Percentiles rank a stretch among this genome's conserved stretches.
Conservation (phyloP, 1,284 basidiomycete genomes). For the Cryptococcus neoformans region DNA sequence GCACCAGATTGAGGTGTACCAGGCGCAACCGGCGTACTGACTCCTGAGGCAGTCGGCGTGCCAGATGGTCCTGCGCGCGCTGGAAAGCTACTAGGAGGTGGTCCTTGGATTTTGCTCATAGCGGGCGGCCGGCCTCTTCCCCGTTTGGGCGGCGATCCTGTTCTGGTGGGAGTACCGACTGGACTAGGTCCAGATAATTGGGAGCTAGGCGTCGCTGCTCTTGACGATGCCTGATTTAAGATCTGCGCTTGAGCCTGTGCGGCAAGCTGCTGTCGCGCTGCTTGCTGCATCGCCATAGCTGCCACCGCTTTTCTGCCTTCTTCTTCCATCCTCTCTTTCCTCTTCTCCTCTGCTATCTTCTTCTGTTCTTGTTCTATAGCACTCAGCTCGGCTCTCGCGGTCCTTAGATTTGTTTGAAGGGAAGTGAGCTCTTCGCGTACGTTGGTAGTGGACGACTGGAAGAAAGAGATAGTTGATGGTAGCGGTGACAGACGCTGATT, state of each 20-base stretch:
- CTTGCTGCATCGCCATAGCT: constrained; percentile 2
- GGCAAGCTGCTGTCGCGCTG: background rate
- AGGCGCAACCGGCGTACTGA: background rate
- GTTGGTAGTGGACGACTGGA: constrained; percentile 22
- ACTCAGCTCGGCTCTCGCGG: background rate
- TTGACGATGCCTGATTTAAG: background rate
- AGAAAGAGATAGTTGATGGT: constrained; percentile 29
- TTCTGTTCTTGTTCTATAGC: constrained; percentile 9
- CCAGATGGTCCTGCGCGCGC: constrained; percentile 1
- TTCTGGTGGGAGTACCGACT: background rate
- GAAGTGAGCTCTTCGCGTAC: constrained; percentile 28
- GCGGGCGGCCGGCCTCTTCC: background rate
- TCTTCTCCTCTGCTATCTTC: constrained; percentile 5
- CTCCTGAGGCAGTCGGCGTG: background rate
- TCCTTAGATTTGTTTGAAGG: constrained; percentile 20
- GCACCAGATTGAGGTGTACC: too few relatives aligned
- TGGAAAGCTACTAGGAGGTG: background rate
- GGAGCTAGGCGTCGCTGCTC: background rate
- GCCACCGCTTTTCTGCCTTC: constrained; percentile 1
- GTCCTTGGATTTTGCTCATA: background rate
- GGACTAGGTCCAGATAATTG: background rate
- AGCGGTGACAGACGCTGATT: constrained; percentile 29
- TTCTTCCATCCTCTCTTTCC: constrained; percentile 2
- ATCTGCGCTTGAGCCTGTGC: background rate
- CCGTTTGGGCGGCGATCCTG: background rate